Evolutionary conservation across 495 filamentous ascomycete genomes (phyloP).

Genomic region (Cercophora samala): DNA sequence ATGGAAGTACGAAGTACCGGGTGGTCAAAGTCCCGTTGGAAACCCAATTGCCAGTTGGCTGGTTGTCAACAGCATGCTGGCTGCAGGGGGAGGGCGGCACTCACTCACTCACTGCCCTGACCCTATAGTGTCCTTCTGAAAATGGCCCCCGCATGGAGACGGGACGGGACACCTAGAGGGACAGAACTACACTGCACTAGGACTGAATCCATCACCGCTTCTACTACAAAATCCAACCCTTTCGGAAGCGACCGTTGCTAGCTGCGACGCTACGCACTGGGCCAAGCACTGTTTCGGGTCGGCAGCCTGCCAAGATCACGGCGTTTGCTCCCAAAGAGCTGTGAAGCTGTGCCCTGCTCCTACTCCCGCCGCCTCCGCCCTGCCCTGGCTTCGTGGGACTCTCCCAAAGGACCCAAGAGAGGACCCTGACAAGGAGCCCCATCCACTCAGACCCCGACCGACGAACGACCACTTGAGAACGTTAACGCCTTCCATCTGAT

Average conservation of each 20-base stretch:
- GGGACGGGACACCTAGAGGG: not conserved
- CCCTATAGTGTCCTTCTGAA: too few species aligned
- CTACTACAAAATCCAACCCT: not conserved
- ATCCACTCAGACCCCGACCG: not conserved
- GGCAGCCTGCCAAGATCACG: slow-evolving; percentile 3
- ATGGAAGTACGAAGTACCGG: too few species aligned
- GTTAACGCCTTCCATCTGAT: slow-evolving; percentile 2
- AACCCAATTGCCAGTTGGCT: not conserved
- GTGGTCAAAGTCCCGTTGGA: not conserved
- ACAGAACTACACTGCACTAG: too few species aligned
- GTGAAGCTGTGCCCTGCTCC: slow-evolving; percentile 18
- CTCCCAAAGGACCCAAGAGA: not conserved
- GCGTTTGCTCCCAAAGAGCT: slow-evolving; percentile 9
- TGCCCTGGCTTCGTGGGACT: not conserved
- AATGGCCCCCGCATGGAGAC: not conserved
- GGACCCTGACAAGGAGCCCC: slow-evolving; percentile 18
- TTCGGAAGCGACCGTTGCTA: slow-evolving; percentile 3
- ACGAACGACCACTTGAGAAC: slow-evolving; percentile 1
- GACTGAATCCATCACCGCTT: not conserved
- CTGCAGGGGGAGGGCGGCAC: not conserved
- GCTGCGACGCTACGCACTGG: not conserved
- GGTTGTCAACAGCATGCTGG: not conserved
- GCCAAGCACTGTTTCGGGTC: slow-evolving; percentile 7
- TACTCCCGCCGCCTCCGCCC: slow-evolving; percentile 6
- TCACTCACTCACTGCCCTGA: not conserved